Evolutionary conservation across 106 monocot genomes (phyloP).

Genomic region (Acorus gramineus): DNA sequence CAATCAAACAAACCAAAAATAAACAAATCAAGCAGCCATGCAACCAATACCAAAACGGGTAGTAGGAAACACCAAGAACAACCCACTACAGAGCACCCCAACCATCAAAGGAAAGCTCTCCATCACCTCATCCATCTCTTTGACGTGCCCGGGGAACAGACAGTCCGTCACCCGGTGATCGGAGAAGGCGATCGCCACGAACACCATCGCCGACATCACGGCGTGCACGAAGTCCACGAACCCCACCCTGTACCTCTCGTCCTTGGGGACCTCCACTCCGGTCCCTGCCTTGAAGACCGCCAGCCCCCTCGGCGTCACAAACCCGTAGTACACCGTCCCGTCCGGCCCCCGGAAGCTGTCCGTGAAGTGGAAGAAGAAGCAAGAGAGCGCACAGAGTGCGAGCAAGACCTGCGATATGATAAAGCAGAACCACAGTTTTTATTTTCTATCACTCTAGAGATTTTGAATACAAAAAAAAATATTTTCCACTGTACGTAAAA

Average conservation of each 20-base stretch:
- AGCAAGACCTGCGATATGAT: slow-evolving; percentile 59
- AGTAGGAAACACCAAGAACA: slow-evolving; percentile 89
- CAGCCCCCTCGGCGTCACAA: slow-evolving; percentile 76
- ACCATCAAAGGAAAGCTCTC: slow-evolving; percentile 96
- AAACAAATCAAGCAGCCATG: slow-evolving; percentile 34
- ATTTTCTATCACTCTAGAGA: too few relatives aligned
- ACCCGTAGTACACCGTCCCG: slow-evolving; percentile 80
- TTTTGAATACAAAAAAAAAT: too few relatives aligned
- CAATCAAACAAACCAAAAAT: neutral
- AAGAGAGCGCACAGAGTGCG: slow-evolving; percentile 51
- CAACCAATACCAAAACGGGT: slow-evolving; percentile 81
- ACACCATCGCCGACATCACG: slow-evolving; percentile 78
- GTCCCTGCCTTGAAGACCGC: slow-evolving; percentile 66
- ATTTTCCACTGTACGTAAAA: too few relatives aligned
- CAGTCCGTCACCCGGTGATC: slow-evolving; percentile 77
- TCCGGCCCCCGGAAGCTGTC: slow-evolving; percentile 75
- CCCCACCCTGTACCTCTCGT: slow-evolving; percentile 53
- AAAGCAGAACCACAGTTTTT: slow-evolving; percentile 19
- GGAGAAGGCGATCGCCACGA: slow-evolving; percentile 63
- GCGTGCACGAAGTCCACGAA: slow-evolving; percentile 76
- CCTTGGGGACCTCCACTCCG: slow-evolving; percentile 54
- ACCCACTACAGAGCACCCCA: slow-evolving; percentile 65
- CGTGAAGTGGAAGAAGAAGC: slow-evolving; percentile 99
- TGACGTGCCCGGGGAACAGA: slow-evolving; percentile 50
- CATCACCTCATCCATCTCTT: slow-evolving; percentile 93